phyloP scores from a whole-genome alignment of 768 basidiomycete genomes.

The Ephemerocybe angulata region DNA sequence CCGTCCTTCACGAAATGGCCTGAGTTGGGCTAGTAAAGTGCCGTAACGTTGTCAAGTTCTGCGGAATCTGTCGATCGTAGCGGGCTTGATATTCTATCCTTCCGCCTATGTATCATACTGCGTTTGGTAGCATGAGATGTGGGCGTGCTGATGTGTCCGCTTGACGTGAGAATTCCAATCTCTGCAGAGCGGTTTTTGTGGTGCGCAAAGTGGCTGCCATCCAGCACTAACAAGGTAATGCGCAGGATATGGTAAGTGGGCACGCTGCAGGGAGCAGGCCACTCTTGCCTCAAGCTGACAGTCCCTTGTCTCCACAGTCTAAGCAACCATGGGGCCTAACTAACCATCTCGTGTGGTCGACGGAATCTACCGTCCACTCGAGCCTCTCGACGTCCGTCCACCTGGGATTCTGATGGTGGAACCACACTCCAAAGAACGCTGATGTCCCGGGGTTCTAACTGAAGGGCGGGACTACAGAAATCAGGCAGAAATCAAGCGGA shows the following conservation, averaged over 20 bases:
- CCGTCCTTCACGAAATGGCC: neutral
- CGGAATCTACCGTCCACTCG: too few species aligned
- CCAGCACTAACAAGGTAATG: too few species aligned
- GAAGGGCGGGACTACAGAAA: neutral
- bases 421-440: neutral
- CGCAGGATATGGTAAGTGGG: too few species aligned
- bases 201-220: too few species aligned
- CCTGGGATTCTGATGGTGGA: neutral
- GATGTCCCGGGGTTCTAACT: slow-evolving; percentile 5
- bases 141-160: neutral
- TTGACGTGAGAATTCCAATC: slow-evolving; percentile 5
- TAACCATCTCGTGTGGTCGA: too few species aligned
- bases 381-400: neutral
- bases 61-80: slow-evolving; percentile 12
- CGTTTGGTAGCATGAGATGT: neutral
- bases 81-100: too few species aligned
- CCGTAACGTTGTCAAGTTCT: slow-evolving; percentile 6
- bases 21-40: neutral
- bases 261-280: too few species aligned
- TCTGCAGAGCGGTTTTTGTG: too few species aligned
- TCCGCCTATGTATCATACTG: neutral
- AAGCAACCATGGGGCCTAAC: too few species aligned
- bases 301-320: too few species aligned
- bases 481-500: neutral
- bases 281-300: too few species aligned